phyloP scores from a whole-genome alignment of 441 rosid genomes.

The Pelargonium hybrid region DNA sequence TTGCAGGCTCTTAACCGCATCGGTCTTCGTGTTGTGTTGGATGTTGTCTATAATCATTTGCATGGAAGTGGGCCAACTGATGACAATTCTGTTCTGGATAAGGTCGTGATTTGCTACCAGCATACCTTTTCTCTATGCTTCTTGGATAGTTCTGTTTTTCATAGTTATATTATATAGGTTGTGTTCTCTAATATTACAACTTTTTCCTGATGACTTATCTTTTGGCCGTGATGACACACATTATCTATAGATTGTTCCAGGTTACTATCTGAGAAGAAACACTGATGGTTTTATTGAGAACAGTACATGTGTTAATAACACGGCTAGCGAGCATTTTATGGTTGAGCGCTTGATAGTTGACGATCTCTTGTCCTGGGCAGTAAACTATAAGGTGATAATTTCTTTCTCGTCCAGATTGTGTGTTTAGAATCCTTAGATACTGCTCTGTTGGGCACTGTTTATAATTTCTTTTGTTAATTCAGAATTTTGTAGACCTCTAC shows the following conservation, averaged over 20 bases:
- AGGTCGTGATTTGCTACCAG: conserved; percentile 38
- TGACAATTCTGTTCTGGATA: conserved; percentile 80
- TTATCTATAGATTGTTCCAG: conserved; percentile 76
- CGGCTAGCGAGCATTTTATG: conserved; percentile 98
- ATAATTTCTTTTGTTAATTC: not conserved
- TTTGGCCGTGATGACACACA: conserved; percentile 12
- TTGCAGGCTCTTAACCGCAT: conserved; percentile 55
- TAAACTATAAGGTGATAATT: conserved; percentile 69
- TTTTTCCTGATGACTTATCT: conserved; percentile 12
- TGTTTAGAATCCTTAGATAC: not conserved
- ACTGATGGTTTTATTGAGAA: conserved; percentile 69
- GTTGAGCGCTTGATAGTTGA: conserved; percentile 77
- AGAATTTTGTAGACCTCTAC: conserved; percentile 4
- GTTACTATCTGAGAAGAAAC: conserved; percentile 90
- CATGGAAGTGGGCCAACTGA: conserved; percentile 76
- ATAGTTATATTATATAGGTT: not conserved
- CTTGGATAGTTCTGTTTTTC: conserved; percentile 2
- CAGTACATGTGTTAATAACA: conserved; percentile 85
- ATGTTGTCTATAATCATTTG: conserved; percentile 94
- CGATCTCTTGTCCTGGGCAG: conserved; percentile 79
- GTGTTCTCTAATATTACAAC: conserved; percentile 1
- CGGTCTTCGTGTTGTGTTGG: conserved; percentile 74
- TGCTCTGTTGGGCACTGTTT: not conserved
- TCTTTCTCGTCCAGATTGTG: not conserved
- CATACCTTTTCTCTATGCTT: conserved; percentile 9